Percentiles rank a stretch among this genome's conserved stretches.
Conservation (phyloP, 2,329 filamentous ascomycete genomes). For the Metarhizium robertsii region DNA sequence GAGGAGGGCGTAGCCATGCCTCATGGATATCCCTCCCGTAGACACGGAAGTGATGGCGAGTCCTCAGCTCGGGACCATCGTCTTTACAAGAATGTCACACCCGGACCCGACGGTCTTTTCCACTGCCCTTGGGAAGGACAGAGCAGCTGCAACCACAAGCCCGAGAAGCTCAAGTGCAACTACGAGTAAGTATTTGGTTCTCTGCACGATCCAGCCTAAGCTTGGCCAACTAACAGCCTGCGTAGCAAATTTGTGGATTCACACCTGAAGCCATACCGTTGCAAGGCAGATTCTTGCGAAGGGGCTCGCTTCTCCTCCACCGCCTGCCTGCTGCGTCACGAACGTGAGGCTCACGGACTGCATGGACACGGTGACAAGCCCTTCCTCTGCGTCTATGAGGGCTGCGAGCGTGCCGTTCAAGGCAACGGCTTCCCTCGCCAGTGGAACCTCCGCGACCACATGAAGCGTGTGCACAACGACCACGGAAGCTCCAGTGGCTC, state of each 20-base stretch:
- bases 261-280: slow-evolving; percentile 91
- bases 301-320: slow-evolving; percentile 90
- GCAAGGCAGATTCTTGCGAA: slow-evolving; percentile 76
- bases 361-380: slow-evolving; percentile 92
- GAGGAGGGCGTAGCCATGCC: slow-evolving; percentile 20
- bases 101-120: slow-evolving; percentile 69
- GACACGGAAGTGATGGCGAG: slow-evolving; percentile 43
- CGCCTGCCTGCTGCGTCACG: slow-evolving; percentile 86
- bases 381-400: slow-evolving; percentile 77
- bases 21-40: slow-evolving; percentile 34
- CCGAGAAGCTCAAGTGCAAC: slow-evolving; percentile 97
- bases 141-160: slow-evolving; percentile 70
- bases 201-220: not conserved
- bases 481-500: slow-evolving; percentile 35
- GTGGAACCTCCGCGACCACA: slow-evolving; percentile 95
- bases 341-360: slow-evolving; percentile 91
- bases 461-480: slow-evolving; percentile 83
- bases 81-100: slow-evolving; percentile 59
- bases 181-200: slow-evolving; percentile 69
- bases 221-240: slow-evolving; percentile 13
- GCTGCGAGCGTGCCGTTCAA: slow-evolving; percentile 72
- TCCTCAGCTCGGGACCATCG: slow-evolving; percentile 52
- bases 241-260: slow-evolving; percentile 92
- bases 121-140: slow-evolving; percentile 82
- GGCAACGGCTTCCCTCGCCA: slow-evolving; percentile 89